Base-by-base conservation (phyloP, 805 yeast species). In the Candida ulmi region DNA sequence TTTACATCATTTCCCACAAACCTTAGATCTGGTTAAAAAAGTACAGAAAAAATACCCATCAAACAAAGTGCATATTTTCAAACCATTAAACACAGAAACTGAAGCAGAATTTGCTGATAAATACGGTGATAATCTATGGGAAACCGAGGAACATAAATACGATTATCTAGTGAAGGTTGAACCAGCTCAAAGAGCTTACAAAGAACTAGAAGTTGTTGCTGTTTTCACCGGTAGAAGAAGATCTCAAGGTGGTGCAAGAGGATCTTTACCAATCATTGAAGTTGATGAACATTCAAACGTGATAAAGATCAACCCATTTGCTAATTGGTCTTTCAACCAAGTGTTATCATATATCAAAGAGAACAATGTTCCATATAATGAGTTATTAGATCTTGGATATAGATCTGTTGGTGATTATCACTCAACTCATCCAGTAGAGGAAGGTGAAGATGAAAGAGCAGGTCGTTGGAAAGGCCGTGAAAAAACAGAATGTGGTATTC, bases 401-500 rank as follows among this genome's bases (percentile, higher is more conserved):
- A 81, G 88, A 54, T 86, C 96, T 1, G 76, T 91, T 13, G 98
- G 98, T 2, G 98, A 91, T 61, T 91, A 90, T 76, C 98, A 91
- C 61, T 86, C 95, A 1, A 91, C 98, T 0, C 78, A 65, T 24
- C 97, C 98, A 2, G 95, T 87, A 11, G 72, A 66, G 8, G 96
- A 84, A 33, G 96, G 95, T 9, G 97, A 88, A 57, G 97, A 91
- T 56, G 98, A 91, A 61, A 75, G 98, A 48, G 78, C 93, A n/a
- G 98, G 98, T 1, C 76, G 98, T 55, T 91, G 98, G 98, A 83
- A 84, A 68, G 97, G 96, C 2, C 75, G 83, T 58, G 72, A 78
- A 11, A 91, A 91, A 67, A 88, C 96, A 1, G 98, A 91, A 60
- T 91, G 98, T 64, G 98, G 98, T 3, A 88, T 91, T 39, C 98